Conservation (phyloP, 106 monocot genomes). For the Amphibolis antarctica region DNA sequence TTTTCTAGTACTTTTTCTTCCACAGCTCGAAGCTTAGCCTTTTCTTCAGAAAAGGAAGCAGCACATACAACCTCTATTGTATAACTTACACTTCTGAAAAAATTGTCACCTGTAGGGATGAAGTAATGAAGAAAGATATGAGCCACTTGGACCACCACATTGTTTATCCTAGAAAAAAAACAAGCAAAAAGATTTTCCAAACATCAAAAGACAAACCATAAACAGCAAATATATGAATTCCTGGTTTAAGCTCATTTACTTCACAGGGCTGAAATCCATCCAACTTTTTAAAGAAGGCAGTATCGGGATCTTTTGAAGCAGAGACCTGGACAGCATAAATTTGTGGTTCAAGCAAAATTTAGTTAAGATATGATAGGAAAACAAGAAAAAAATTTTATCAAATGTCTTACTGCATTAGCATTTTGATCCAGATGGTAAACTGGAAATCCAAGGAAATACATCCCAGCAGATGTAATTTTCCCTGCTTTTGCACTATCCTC, state of each 20-base stretch:
- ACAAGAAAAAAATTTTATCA: neutral
- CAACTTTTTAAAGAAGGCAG: constrained; percentile 85
- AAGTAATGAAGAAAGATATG: neutral
- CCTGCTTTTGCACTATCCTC: constrained; percentile 83
- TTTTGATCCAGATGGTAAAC: constrained; percentile 77
- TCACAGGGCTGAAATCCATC: constrained; percentile 98
- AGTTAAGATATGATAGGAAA: neutral
- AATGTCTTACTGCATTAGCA: constrained; percentile 43
- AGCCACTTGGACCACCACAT: neutral
- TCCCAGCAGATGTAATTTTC: constrained; percentile 83
- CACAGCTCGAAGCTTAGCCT: constrained; percentile 57
- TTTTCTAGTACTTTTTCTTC: constrained; percentile 75
- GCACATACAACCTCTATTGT: constrained; percentile 74
- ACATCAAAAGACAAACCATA: constrained; percentile 32
- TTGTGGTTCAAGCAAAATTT: neutral
- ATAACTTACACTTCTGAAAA: constrained; percentile 78
- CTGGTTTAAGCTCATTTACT: constrained; percentile 87
- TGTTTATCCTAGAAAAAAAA: neutral
- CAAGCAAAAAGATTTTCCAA: neutral
- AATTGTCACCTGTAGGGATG: constrained; percentile 71
- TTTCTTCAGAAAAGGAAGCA: constrained; percentile 63
- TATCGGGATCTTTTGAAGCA: constrained; percentile 63
- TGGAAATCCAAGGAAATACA: constrained; percentile 93
- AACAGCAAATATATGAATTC: constrained; percentile 89
- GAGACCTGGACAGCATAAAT: constrained; percentile 26